Conservation (phyloP, 768 basidiomycete genomes). For the Rhizopogon salebrosus region DNA sequence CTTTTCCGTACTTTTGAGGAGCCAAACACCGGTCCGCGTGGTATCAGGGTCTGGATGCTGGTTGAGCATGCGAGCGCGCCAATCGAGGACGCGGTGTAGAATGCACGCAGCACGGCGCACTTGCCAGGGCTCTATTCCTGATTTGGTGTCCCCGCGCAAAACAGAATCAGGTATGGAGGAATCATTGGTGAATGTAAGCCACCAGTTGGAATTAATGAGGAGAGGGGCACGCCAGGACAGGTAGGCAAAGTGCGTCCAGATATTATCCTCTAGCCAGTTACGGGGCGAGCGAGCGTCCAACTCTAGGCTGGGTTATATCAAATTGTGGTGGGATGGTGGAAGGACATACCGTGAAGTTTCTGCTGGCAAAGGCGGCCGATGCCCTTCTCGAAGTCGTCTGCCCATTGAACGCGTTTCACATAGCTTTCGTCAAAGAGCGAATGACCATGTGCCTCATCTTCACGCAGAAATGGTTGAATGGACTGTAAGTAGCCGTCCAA, state of each 20-base stretch:
- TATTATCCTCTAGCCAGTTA: slow-evolving; percentile 94
- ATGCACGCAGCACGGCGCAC: slow-evolving; percentile 82
- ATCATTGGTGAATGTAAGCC: slow-evolving; percentile 84
- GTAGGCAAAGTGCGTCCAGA: slow-evolving; percentile 88
- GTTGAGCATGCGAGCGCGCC: slow-evolving; percentile 60
- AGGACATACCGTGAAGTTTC: slow-evolving; percentile 58
- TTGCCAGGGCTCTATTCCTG: slow-evolving; percentile 74
- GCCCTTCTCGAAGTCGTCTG: slow-evolving; percentile 64
- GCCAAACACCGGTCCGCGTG: slow-evolving; percentile 73
- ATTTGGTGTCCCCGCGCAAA: slow-evolving; percentile 16
- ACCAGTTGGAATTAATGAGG: slow-evolving; percentile 93
- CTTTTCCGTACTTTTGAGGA: slow-evolving; percentile 48
- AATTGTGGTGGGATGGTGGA: not conserved
- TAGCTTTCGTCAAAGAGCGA: slow-evolving; percentile 46
- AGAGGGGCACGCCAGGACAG: slow-evolving; percentile 84
- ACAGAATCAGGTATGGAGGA: slow-evolving; percentile 44
- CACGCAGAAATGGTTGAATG: slow-evolving; percentile 71
- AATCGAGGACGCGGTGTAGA: slow-evolving; percentile 63
- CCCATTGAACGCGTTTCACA: slow-evolving; percentile 52
- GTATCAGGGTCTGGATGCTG: slow-evolving; percentile 68
- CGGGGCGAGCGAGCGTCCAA: slow-evolving; percentile 70
- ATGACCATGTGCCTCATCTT: slow-evolving; percentile 61
- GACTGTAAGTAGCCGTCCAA: slow-evolving; percentile 76
- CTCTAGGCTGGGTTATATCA: not conserved
- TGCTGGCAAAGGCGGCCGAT: slow-evolving; percentile 68